Conservation (phyloP, 495 filamentous ascomycete species). For the Podospora tetraspora region DNA sequence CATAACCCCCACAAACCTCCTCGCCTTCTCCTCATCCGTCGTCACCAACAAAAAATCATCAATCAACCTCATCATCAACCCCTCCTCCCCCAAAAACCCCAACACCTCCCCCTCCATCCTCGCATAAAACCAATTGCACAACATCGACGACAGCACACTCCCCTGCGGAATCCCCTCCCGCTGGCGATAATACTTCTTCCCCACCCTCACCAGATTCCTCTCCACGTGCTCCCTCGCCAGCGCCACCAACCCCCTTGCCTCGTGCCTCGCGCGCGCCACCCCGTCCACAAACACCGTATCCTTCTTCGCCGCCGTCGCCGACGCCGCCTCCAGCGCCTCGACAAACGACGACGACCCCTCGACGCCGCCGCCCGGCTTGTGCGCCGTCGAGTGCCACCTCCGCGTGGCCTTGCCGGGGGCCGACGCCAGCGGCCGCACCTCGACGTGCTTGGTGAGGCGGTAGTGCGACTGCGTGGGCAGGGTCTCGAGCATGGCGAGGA, state of each 20-base stretch:
- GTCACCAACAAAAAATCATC: constrained; percentile 94
- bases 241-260: constrained; percentile 55
- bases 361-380: constrained; percentile 28
- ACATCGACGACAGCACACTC: constrained; percentile 72
- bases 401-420: constrained; percentile 35
- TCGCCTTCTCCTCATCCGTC: constrained; percentile 55
- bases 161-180: constrained; percentile 89
- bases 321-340: constrained; percentile 47
- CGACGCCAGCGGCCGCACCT: constrained; percentile 51
- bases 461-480: constrained; percentile 65
- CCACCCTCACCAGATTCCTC: constrained; percentile 80
- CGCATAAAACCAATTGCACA: constrained; percentile 95
- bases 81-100: constrained; percentile 49
- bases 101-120: constrained; percentile 69
- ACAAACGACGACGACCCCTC: constrained; percentile 50
- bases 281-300: constrained; percentile 73
- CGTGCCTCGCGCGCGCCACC: constrained; percentile 47
- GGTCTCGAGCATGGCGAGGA: constrained; percentile 60
- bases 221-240: constrained; percentile 72
- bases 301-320: constrained; percentile 44
- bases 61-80: constrained; percentile 70
- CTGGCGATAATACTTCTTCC: constrained; percentile 84
- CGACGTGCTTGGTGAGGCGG: constrained; percentile 65
- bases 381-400: constrained; percentile 60
- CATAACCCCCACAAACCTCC: constrained; percentile 71